Base-by-base conservation (phyloP, 1,139 yeast genomes). In the Blastobotrys buckinghamii region DNA sequence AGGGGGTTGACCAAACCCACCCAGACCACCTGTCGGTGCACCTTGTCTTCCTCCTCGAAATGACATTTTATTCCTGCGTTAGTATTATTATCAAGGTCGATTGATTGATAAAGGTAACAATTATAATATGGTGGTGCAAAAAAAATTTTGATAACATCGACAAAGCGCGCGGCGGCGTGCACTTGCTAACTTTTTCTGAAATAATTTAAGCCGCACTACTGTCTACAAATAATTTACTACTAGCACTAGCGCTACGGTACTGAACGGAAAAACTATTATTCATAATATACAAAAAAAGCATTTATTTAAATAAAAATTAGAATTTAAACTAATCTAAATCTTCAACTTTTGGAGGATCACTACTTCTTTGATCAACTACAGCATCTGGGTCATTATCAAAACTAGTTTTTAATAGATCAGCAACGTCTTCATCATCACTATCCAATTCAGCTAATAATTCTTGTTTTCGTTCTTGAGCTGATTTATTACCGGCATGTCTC, bases 361-460 rank as follows among this genome's bases (percentile, higher is more conserved):
- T 29, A 29, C 39, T 16, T 15, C 24, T 6, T 6, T 36, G 3
- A 8, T 19, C 38, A 19, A n/a, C 40, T 4, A 26, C 40, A 5
- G 27, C 9, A 8, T 39, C 42, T 24, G 42, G 42, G 2, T 24
- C 13, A 6, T 16, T 6, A 24, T 40, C 43, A n/a, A 7, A 13
- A 10, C 36, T 19, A 9, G 48, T 45, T 20, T 22, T 38, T 34
- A 47, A 32, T 35, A 47, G 17, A 33, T 47, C 49, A 33, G 43
- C 32, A 7, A 47, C 45, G 37, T 47, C 54, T 29, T 42, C 48
- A 39, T 47, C 48, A 39, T 40, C 47, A 34, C 48, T 45, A 38
- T 49, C 45, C 51, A 50, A 22, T 8, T 36, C 33, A 9, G 45
- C 46, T 15, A 26, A 39, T 8, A 38, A 15, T 44, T 49, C 44